Evolutionary conservation across 2,329 filamentous ascomycete species (phyloP).

Genomic region (Blastomyces parvus): DNA sequence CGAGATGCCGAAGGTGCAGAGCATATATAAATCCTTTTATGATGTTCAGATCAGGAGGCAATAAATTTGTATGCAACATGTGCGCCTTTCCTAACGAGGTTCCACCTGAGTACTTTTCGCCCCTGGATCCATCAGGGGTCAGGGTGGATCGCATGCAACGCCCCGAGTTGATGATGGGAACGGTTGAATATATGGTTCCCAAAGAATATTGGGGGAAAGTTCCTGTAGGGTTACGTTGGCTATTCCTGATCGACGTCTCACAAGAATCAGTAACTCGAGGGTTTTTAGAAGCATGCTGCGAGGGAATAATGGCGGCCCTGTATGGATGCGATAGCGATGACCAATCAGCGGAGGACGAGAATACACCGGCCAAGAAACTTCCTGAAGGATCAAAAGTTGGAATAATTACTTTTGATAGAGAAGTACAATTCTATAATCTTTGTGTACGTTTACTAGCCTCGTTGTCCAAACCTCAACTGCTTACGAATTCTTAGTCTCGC

Average conservation of each 20-base stretch:
- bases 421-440: constrained; percentile 97
- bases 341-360: constrained; percentile 45
- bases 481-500: constrained; percentile 43
- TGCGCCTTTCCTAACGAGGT: constrained; percentile 97
- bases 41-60: constrained; percentile 88
- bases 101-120: constrained; percentile 81
- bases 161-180: constrained; percentile 81
- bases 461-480: constrained; percentile 19
- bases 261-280: constrained; percentile 86
- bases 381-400: constrained; percentile 78
- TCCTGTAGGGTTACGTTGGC: constrained; percentile 74
- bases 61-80: constrained; percentile 96
- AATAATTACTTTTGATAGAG: constrained; percentile 91
- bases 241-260: constrained; percentile 90
- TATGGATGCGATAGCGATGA: constrained; percentile 58
- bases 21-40: constrained; percentile 99
- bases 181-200: constrained; percentile 90
- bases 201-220: constrained; percentile 98
- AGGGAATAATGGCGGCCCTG: constrained; percentile 73
- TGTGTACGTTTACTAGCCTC: constrained; percentile 48
- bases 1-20: constrained; percentile 82
- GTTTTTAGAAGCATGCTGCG: constrained; percentile 80
- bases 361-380: constrained; percentile 48
- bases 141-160: constrained; percentile 81
- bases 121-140: constrained; percentile 75